Evolutionary conservation across 2,329 filamentous ascomycete species (phyloP).

Genomic region (Herpotrichia juniperi): DNA sequence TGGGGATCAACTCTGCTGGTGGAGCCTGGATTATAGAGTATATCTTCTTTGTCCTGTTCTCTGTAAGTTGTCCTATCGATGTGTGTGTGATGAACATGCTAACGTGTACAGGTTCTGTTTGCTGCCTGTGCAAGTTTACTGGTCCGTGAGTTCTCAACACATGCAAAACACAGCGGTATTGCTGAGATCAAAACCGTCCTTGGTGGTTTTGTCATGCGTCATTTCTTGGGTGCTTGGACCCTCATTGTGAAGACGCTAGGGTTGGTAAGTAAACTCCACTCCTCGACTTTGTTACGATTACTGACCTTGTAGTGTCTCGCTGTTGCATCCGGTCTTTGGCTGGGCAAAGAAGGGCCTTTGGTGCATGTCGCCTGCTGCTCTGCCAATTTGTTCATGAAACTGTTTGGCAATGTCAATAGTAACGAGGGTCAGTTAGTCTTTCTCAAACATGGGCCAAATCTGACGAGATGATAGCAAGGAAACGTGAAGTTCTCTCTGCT

Average conservation of each 20-base stretch:
- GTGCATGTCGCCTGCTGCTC: constrained; percentile 98
- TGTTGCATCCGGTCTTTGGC: constrained; percentile 92
- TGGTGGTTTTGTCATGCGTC: constrained; percentile 88
- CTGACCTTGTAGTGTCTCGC: constrained; percentile 72
- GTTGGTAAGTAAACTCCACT: constrained; percentile 63
- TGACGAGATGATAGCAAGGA: constrained; percentile 68
- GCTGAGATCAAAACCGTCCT: constrained; percentile 97
- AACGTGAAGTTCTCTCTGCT: constrained; percentile 90
- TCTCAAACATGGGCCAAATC: neutral
- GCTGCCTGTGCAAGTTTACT: constrained; percentile 78
- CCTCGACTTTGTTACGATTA: constrained; percentile 16
- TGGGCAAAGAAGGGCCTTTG: constrained; percentile 93
- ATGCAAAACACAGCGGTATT: constrained; percentile 94
- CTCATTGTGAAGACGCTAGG: constrained; percentile 88
- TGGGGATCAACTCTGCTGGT: constrained; percentile 68
- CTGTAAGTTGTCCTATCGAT: constrained; percentile 60
- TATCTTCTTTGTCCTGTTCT: constrained; percentile 82
- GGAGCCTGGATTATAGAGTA: constrained; percentile 87
- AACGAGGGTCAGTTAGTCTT: constrained; percentile 73
- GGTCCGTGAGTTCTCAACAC: constrained; percentile 81
- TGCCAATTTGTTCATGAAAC: constrained; percentile 90
- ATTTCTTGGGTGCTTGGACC: constrained; percentile 88
- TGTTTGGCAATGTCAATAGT: constrained; percentile 78
- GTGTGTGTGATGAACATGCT: constrained; percentile 14
- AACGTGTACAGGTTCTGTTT: constrained; percentile 68